phyloP scores from a whole-genome alignment of 441 rosid species.

The Aleurites moluccanus region DNA sequence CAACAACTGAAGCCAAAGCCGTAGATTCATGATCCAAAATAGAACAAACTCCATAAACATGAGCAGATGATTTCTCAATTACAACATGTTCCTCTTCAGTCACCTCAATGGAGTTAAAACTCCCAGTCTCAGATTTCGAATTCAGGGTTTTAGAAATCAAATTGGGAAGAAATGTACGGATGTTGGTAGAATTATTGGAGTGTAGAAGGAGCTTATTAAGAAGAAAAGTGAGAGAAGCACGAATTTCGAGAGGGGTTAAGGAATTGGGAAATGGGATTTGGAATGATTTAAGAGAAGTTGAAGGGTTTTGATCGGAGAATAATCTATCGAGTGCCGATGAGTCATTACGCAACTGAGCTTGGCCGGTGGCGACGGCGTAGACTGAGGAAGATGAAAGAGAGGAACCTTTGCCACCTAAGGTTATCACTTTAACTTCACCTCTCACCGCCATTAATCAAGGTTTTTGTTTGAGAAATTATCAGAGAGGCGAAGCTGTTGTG shows the following conservation, averaged over 20 bases:
- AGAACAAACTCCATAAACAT: conserved; percentile 51
- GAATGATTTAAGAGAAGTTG: conserved; percentile 16
- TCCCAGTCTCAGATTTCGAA: conserved; percentile 19
- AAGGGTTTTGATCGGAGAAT: conserved; percentile 21
- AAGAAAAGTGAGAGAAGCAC: conserved; percentile 54
- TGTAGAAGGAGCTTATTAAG: conserved; percentile 58
- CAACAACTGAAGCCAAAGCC: conserved; percentile 47
- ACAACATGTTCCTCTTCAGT: conserved; percentile 45
- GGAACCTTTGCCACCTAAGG: conserved; percentile 67
- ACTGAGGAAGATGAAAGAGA: conserved; percentile 51
- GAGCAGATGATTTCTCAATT: conserved; percentile 38
- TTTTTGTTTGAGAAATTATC: background rate
- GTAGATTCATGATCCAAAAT: conserved; percentile 57
- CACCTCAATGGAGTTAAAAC: conserved; percentile 26
- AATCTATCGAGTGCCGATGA: conserved; percentile 51
- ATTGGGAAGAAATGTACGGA: conserved; percentile 42
- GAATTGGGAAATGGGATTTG: conserved; percentile 21
- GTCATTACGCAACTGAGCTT: conserved; percentile 47
- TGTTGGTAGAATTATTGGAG: conserved; percentile 29
- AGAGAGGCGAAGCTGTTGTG: background rate
- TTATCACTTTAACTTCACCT: conserved; percentile 27
- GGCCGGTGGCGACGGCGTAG: conserved; percentile 46
- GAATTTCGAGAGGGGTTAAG: conserved; percentile 39
- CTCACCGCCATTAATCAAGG: conserved; percentile 30
- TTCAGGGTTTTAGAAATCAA: conserved; percentile 32